Base-by-base conservation (phyloP, 1,139 yeast species). In the Yamadazyma aaseri region DNA sequence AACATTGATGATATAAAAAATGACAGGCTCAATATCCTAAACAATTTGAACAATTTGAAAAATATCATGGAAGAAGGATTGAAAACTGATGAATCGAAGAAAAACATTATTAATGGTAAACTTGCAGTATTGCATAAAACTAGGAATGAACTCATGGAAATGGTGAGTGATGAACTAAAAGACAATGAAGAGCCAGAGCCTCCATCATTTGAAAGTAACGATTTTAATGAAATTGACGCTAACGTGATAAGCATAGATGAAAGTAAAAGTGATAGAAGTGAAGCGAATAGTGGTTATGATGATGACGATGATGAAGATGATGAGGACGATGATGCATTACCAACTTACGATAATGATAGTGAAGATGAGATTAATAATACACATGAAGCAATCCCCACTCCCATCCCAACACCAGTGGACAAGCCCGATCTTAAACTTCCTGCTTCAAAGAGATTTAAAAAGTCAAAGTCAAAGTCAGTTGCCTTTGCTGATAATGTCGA, bases 401-500 rank as follows among this genome's bases (percentile, higher is more conserved):
- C 37, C 8, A 21, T 20, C 6, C 31, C 25, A 4, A 26, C 33
- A 1, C 31, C 32, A 3, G 17, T 17, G 6, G 21, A 22, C 10
- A 30, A 32, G 6, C 34, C 39, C 3, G 36, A 37, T 2, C 22
- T 35, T 21, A 31, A 35, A 22, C 17, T 35, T 3, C 58, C 58
- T 3, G 48, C 51, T 2, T 36, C 56, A 6, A 54, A 56, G 36
- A 55, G 56, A 43, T 40, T 46, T 29, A 47, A 50, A 32, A 35
- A 44, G 14, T 45, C 57, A 4, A 49, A 41, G 29, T 44, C 56
- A 1, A 70, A 69, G 38, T 46, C 65, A 15, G 76, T 70, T 7
- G 74, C 75, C 11, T 70, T 70, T 41, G 61, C 73, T 0, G 73
- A 69, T 33, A 66, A 67, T 34, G 55, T 70, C n/a, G 69, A 68